These are phyloP conservation scores for Boletus eberwhitei DNA, from an alignment of 768 basidiomycete genomes.

Conservation along the genomic window DNA sequence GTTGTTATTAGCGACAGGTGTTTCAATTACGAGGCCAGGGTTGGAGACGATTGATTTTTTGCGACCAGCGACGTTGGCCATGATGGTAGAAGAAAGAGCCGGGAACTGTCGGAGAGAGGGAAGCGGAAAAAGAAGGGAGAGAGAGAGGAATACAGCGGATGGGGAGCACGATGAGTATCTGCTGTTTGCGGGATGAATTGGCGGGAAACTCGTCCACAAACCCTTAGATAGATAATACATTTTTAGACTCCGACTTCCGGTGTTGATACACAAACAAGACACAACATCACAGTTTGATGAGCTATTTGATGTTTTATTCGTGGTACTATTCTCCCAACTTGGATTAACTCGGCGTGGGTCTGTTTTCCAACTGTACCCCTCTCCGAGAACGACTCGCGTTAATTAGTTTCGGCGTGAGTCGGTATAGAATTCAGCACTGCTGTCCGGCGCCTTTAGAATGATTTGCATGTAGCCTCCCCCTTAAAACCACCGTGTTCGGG, in stretches of 20 bases:
- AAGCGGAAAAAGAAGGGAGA: not conserved
- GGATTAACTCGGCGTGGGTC: not conserved
- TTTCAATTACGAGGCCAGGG: slow-evolving; percentile 65
- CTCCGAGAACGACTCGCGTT: not conserved
- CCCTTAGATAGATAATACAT: slow-evolving; percentile 28
- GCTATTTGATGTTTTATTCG: not conserved
- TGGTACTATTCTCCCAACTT: no score
- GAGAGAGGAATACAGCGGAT: not conserved
- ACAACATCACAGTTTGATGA: slow-evolving; percentile 9
- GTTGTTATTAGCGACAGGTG: slow-evolving; percentile 73
- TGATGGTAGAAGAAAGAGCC: slow-evolving; percentile 30
- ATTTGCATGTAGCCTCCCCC: not conserved
- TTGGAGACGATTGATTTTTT: slow-evolving; percentile 77
- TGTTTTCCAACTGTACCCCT: no score
- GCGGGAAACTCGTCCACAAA: slow-evolving; percentile 6
- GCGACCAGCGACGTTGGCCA: slow-evolving; percentile 59
- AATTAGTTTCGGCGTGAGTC: not conserved
- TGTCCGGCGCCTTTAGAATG: not conserved
- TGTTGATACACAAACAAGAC: slow-evolving; percentile 31
- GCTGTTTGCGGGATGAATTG: slow-evolving; percentile 10
- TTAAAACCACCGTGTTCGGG: not conserved
- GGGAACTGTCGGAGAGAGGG: not conserved
- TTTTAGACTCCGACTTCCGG: slow-evolving; percentile 28
- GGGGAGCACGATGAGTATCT: slow-evolving; percentile 2
- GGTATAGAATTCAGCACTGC: not conserved